These are phyloP conservation scores for Umbelopsis sp. DNA, from an alignment of 192 early-diverging fungal species.

Conservation along the genomic window DNA sequence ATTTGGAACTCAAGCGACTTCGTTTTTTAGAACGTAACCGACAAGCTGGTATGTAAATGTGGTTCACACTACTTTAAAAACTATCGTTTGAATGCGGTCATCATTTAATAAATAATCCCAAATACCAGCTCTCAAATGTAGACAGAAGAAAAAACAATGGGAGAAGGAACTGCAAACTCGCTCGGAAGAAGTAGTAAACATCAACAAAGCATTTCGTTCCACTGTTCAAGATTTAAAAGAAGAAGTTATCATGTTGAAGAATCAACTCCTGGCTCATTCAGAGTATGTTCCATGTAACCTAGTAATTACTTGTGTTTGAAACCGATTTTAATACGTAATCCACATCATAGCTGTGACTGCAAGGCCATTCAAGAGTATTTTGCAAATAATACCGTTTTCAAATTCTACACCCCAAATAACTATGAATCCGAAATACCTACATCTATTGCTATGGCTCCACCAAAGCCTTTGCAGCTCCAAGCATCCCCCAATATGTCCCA, in stretches of 20 bases:
- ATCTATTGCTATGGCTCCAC: too few species aligned
- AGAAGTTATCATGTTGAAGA: slow-evolving; percentile 28
- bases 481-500: background rate
- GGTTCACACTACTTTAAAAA: background rate
- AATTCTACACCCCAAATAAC: background rate
- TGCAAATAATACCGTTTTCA: background rate
- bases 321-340: too few species aligned
- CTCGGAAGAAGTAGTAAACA: slow-evolving; percentile 27
- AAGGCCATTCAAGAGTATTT: background rate
- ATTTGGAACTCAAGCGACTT: slow-evolving; percentile 36
- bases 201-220: slow-evolving; percentile 33
- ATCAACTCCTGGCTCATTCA: slow-evolving; percentile 20
- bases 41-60: slow-evolving; percentile 24
- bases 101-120: background rate
- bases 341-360: background rate
- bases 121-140: slow-evolving; percentile 52
- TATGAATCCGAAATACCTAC: background rate
- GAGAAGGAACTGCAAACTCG: slow-evolving; percentile 44
- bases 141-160: slow-evolving; percentile 60
- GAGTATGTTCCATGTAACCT: slow-evolving; percentile 11
- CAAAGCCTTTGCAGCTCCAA: background rate
- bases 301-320: too few species aligned
- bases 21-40: slow-evolving; percentile 42
- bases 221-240: slow-evolving; percentile 43
- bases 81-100: too few species aligned